phyloP scores from a whole-genome alignment of 2,329 filamentous ascomycete genomes.

The Talaromyces funiculosus region DNA sequence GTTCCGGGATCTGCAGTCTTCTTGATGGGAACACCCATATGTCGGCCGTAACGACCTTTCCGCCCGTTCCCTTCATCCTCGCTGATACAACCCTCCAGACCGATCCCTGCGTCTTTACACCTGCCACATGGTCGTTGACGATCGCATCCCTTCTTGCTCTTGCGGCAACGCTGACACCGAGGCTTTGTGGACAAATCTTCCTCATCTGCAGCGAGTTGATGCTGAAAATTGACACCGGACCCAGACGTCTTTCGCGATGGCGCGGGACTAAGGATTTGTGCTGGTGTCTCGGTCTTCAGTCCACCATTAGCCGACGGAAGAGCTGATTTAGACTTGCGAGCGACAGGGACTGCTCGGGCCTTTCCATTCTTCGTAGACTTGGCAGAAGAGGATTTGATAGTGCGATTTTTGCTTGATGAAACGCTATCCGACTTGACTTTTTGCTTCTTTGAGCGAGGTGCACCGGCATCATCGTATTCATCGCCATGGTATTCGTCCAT shows the following conservation, averaged over 20 bases:
- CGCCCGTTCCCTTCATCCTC: conserved; percentile 97
- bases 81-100: conserved; percentile 88
- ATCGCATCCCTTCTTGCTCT: conserved; percentile 99
- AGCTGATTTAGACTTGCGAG: conserved; percentile 28
- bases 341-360: conserved; percentile 24
- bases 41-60: conserved; percentile 79
- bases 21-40: conserved; percentile 64
- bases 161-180: conserved; percentile 94
- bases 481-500: conserved; percentile 50
- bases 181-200: conserved; percentile 93
- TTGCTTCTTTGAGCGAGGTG: conserved; percentile 47
- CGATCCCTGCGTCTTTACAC: conserved; percentile 92
- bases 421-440: conserved; percentile 43
- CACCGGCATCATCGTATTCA: conserved; percentile 30
- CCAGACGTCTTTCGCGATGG: conserved; percentile 49
- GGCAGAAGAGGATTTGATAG: conserved; percentile 23
- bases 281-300: conserved; percentile 26
- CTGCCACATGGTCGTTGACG: conserved; percentile 90
- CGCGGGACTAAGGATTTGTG: conserved; percentile 35
- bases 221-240: conserved; percentile 60
- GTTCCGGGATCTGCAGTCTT: conserved; percentile 43
- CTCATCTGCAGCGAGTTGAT: conserved; percentile 62
- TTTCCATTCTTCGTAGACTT: conserved; percentile 34
- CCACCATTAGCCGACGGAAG: background rate
- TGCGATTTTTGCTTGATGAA: conserved; percentile 24